Base-by-base conservation (phyloP, 306 rosid species). In the Coriaria nepalensis region DNA sequence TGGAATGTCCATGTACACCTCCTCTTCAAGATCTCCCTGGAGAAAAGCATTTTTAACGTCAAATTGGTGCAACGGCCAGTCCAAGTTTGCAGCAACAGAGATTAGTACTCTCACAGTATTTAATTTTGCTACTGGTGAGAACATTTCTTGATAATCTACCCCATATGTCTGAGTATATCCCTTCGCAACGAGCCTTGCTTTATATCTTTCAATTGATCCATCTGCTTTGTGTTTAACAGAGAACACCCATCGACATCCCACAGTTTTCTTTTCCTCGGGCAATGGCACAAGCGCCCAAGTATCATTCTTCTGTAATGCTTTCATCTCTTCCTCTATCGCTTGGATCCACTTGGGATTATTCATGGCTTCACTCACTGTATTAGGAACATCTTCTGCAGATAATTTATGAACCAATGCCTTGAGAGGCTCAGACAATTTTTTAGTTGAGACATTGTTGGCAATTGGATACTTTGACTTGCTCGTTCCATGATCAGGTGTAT, bases 211-310 rank as follows among this genome's bases (percentile, higher is more conserved):
- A n/a, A n/a, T n/a, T n/a, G n/a, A n/a, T n/a, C n/a, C n/a, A n/a
- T n/a, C n/a, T n/a, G n/a, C 41, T 38, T 38, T 45, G 49, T 45
- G 49, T 45, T 45, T 45, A 32, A 45, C 5, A 14, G 32, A 45
- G 9, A 45, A 45, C 11, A 45, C 49, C 32, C 49, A 45, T 45
- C 49, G 11, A 45, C 49, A 45, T 45, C 49, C 49, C 6, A 42
- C 11, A 6, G 45, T 42, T 42, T 42, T 42, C 45, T 42, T 42
- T 10, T 12, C 45, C 11, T 6, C 11, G 45, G 45, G 10, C 11
- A 42, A 10, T 42, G 45, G 45, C 11, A 42, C 45, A 10, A 42
- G 20, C 9, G 5, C 32, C 20, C 49, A 11, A 9, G 49, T 45
- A 13, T 45, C 32, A 45, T 45, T 45, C 9, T 6, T 45, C 49